phyloP scores from a whole-genome alignment of 352 stramenopile species.

The Phytophthora pisi region DNA sequence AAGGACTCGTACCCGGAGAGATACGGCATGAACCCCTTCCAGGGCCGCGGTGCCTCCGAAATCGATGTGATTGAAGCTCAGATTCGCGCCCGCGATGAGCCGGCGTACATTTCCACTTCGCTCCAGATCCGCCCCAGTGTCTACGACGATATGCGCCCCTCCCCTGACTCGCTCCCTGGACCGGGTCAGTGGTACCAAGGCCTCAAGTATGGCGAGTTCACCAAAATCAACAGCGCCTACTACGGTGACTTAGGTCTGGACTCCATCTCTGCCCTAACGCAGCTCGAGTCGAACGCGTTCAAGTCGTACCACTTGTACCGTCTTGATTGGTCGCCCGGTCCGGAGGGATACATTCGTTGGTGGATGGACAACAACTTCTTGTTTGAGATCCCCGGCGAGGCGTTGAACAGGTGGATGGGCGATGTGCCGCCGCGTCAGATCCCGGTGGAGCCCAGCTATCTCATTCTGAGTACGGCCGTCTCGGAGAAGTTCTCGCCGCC shows the following conservation, averaged over 20 bases:
- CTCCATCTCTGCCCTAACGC: constrained; percentile 93
- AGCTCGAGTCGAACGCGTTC: constrained; percentile 93
- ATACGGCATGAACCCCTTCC: constrained; percentile 91
- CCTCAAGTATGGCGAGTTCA: constrained; percentile 86
- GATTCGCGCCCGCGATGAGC: constrained; percentile 85
- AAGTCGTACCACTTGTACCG: constrained; percentile 94
- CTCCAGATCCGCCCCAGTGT: constrained; percentile 91
- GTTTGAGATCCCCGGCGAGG: constrained; percentile 91
- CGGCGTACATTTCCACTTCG: constrained; percentile 93
- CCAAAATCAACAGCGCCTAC: constrained; percentile 94
- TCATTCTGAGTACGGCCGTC: constrained; percentile 98
- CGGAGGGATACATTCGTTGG: constrained; percentile 93
- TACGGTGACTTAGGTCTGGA: constrained; percentile 95
- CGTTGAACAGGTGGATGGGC: constrained; percentile 82
- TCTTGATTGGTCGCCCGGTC: constrained; percentile 95
- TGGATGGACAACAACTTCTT: constrained; percentile 94
- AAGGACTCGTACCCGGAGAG: constrained; percentile 79
- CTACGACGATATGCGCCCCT: constrained; percentile 64
- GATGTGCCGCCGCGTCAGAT: constrained; percentile 83
- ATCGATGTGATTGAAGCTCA: constrained; percentile 96
- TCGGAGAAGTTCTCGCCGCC: constrained; percentile 95
- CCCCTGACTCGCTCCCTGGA: constrained; percentile 52
- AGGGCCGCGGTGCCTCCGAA: constrained; percentile 95
- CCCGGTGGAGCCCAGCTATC: constrained; percentile 95
- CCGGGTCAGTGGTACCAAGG: constrained; percentile 92